These are phyloP conservation scores for Ophiorrhiza pumila DNA, from an alignment of 257 asterid genomes.

Conservation along the genomic window DNA sequence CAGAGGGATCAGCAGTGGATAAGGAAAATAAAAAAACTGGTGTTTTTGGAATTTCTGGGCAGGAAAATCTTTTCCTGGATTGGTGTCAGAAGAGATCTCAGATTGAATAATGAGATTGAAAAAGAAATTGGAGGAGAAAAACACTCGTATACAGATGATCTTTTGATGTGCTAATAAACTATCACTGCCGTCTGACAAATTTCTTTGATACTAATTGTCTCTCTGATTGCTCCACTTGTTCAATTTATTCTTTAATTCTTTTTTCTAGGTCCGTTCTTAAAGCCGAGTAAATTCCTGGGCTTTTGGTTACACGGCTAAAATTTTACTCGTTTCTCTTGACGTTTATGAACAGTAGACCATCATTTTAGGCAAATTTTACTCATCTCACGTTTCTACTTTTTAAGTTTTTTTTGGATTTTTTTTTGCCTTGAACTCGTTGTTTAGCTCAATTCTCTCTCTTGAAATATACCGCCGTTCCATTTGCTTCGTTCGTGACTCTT, in stretches of 20 bases:
- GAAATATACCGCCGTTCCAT: no score
- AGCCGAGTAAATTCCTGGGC: slow-evolving; percentile 26
- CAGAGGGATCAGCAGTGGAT: slow-evolving; percentile 54
- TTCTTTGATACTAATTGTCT: slow-evolving; percentile 24
- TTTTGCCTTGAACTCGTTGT: neutral
- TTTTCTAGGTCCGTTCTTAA: slow-evolving; percentile 31
- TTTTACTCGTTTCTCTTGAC: slow-evolving; percentile 23
- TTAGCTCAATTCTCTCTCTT: neutral
- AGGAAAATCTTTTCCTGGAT: slow-evolving; percentile 33
- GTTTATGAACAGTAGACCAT: slow-evolving; percentile 37
- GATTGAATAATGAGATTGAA: slow-evolving; percentile 37
- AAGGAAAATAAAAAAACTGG: slow-evolving; percentile 41
- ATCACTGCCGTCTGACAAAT: slow-evolving; percentile 36
- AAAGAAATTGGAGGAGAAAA: slow-evolving; percentile 11
- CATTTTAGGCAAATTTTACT: slow-evolving; percentile 50
- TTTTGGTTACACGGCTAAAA: slow-evolving; percentile 33
- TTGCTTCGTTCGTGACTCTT: no score
- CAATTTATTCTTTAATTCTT: slow-evolving; percentile 13
- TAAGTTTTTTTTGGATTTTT: neutral
- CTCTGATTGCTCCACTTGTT: neutral
- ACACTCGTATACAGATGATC: neutral
- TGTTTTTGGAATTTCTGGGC: slow-evolving; percentile 43
- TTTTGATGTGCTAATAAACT: slow-evolving; percentile 17
- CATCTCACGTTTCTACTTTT: slow-evolving; percentile 13
- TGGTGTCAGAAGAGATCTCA: slow-evolving; percentile 86